These are phyloP conservation scores for Allium cepa DNA, from an alignment of 106 monocot genomes.

Conservation along the genomic window DNA sequence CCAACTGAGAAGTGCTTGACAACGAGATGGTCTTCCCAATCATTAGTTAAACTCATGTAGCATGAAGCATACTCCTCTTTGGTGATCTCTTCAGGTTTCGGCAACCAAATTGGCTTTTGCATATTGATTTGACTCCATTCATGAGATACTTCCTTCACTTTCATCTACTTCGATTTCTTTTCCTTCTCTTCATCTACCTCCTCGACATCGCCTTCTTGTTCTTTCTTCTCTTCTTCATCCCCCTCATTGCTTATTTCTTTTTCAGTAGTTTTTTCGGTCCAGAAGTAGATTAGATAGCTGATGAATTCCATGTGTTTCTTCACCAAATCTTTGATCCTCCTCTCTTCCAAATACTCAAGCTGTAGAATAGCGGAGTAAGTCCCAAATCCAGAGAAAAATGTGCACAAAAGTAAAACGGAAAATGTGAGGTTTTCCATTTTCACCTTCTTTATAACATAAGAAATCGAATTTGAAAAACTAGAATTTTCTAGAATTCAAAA, in stretches of 20 bases:
- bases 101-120: conserved; percentile 43
- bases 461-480: too few species aligned
- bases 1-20: conserved; percentile 45
- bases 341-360: conserved; percentile 44
- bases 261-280: conserved; percentile 39
- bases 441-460: too few species aligned
- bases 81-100: conserved; percentile 44
- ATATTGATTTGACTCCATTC: conserved; percentile 36
- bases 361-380: too few species aligned
- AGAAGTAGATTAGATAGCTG: conserved; percentile 34
- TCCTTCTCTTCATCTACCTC: conserved; percentile 25
- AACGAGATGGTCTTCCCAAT: conserved; percentile 37
- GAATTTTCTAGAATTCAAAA: too few species aligned
- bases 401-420: too few species aligned
- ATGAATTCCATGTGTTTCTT: conserved; percentile 43
- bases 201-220: conserved; percentile 24
- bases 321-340: conserved; percentile 36
- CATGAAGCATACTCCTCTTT: conserved; percentile 44
- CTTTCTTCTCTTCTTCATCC: conserved; percentile 31
- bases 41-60: conserved; percentile 47
- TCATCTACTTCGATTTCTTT: conserved; percentile 18
- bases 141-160: conserved; percentile 29
- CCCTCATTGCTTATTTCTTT: conserved; percentile 36
- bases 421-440: too few species aligned
- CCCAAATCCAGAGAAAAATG: too few species aligned